Percentiles rank a stretch among this genome's conserved stretches.
phyloP scores from a whole-genome alignment of 225 moss, liverwort and hornwort genomes.

The Physcomitrellopsis africana region DNA sequence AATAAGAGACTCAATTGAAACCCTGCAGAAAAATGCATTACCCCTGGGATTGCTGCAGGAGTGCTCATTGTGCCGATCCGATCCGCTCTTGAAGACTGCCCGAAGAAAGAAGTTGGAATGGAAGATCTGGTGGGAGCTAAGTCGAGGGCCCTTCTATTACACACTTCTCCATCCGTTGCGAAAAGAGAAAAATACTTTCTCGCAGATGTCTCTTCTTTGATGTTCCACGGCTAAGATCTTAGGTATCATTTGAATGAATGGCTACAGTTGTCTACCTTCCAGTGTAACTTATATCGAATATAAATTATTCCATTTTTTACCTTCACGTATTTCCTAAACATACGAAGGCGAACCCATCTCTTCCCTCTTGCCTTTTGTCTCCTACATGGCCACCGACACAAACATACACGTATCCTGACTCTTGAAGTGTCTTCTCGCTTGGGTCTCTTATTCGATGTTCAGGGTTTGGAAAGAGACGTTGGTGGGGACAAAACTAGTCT shows the following conservation, averaged over 20 bases:
- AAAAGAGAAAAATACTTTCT: constrained; percentile 17
- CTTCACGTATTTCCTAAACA: too few relatives aligned
- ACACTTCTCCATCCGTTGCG: constrained; percentile 1
- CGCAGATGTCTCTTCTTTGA: background rate
- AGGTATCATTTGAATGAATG: background rate
- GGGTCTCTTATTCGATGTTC: too few relatives aligned
- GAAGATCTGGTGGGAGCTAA: background rate
- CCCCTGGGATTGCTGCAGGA: constrained; percentile 34
- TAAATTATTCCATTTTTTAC: background rate
- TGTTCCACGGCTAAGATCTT: constrained; percentile 11
- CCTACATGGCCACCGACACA: too few relatives aligned
- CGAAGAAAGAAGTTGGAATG: background rate
- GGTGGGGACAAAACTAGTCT: too few relatives aligned
- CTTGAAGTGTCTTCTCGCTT: too few relatives aligned
- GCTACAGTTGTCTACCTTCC: background rate
- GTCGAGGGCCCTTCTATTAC: background rate
- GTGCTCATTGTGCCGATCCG: constrained; percentile 51
- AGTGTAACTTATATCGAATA: too few relatives aligned
- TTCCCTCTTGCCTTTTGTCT: too few relatives aligned
- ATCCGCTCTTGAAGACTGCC: constrained; percentile 2
- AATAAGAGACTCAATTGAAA: background rate
- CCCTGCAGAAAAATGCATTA: background rate
- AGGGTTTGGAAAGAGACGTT: too few relatives aligned
- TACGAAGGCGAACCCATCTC: too few relatives aligned
- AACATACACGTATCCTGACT: too few relatives aligned